phyloP scores from a whole-genome alignment of 2,329 filamentous ascomycete genomes.

The Hymenoscyphus albidus region DNA sequence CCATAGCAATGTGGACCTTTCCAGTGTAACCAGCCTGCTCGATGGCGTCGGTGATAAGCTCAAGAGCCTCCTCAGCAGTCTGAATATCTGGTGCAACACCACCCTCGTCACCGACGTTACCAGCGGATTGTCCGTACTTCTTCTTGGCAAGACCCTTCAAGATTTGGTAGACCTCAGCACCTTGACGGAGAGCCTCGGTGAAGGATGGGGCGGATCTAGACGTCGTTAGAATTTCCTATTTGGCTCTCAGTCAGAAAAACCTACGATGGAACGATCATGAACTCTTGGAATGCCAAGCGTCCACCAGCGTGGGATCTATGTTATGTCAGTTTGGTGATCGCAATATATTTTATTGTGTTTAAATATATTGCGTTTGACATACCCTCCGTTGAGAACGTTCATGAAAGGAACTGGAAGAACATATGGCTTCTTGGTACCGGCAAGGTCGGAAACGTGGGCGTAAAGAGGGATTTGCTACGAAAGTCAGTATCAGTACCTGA shows the following conservation, averaged over 20 bases:
- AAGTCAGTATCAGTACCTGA: conserved; percentile 11
- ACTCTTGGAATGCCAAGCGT: conserved; percentile 91
- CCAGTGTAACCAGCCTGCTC: conserved; percentile 94
- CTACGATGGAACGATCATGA: conserved; percentile 87
- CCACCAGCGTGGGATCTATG: conserved; percentile 90
- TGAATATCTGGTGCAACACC: conserved; percentile 99
- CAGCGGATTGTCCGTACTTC: conserved; percentile 98
- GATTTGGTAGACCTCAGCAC: conserved; percentile 96
- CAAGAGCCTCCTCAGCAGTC: conserved; percentile 91
- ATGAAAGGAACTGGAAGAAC: conserved; percentile 89
- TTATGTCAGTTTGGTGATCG: conserved; percentile 19
- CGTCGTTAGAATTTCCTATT: conserved; percentile 10
- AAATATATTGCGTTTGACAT: conserved; percentile 13
- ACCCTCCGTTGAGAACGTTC: conserved; percentile 81
- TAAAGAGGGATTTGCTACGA: conserved; percentile 73
- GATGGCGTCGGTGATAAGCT: conserved; percentile 92
- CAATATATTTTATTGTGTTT: neutral
- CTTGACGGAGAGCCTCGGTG: conserved; percentile 93
- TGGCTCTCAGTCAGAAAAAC: conserved; percentile 31
- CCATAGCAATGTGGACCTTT: conserved; percentile 97
- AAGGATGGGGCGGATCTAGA: conserved; percentile 77
- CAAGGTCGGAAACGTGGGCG: conserved; percentile 81
- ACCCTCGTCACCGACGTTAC: conserved; percentile 99
- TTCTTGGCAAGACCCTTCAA: conserved; percentile 97
- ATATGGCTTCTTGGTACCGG: conserved; percentile 87